Base-by-base conservation (phyloP, 371 early-diverging fungal genomes). In the Catenaria anguillulae region DNA sequence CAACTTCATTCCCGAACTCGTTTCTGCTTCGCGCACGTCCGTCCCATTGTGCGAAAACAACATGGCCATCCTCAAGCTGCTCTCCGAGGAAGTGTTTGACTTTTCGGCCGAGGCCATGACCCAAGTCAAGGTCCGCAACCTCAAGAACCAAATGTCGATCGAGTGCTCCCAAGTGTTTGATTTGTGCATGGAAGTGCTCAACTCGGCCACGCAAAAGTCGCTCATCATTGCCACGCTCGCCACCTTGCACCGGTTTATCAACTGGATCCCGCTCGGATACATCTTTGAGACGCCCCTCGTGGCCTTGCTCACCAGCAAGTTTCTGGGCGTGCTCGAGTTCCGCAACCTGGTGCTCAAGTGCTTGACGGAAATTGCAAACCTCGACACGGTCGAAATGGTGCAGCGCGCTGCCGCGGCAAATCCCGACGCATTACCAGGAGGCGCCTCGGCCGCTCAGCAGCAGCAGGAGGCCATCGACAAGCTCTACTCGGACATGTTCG, bases 51-150 rank as follows among this genome's bases (percentile, higher is more conserved):
- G 99, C 71, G 95, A 92, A 68, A 99, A 99, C 81, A 97, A 98
- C 72, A 95, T 99, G 90, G 86, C 85, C 52, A 98, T 99, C 62
- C 78, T 99, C 29, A 96, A 95, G 70, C 75, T 97, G 40, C 76
- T 98, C 40, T 92, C 93, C 73, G 99, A 99, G 75, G 97, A 98
- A 71, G 90, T 99, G 65, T 99, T 97, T 74, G 98, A 97, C 70
- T 96, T 85, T 70, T 89, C 90, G 50, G 91, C 92, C 61, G 99
- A 95, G 74, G 89, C 92, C 72, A 90, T 99, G 88, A 97, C 97
- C 19, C 94, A 92, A 71, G 77, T 82, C 40, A 97, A 96, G 74
- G 86, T 90, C 29, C 84, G 84, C 69, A 87, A 83, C 62, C 79
- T 99, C 52, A 92, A 92, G 74, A 81, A 87, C 50, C 93, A 95